These are phyloP conservation scores for Albatrellus ellisii DNA, from an alignment of 768 basidiomycete species.

Conservation along the genomic window DNA sequence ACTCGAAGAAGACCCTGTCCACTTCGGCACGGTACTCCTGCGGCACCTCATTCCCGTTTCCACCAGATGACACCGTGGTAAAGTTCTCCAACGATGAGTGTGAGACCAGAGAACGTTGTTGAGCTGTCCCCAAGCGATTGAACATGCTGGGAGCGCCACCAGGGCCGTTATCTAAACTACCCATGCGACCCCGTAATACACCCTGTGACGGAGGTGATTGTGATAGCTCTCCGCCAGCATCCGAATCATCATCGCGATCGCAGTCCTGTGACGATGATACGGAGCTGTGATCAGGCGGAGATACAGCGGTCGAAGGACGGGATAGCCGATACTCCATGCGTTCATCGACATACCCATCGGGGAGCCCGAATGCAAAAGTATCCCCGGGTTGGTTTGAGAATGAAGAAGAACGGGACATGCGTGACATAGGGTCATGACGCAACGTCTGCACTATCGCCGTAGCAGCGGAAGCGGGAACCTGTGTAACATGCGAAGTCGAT, in stretches of 20 bases:
- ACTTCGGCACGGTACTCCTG: conserved; percentile 73
- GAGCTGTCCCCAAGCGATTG: conserved; percentile 1
- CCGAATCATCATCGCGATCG: conserved; percentile 21
- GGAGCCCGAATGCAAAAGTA: conserved; percentile 20
- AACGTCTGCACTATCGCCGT: conserved; percentile 10
- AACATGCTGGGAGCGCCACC: conserved; percentile 1
- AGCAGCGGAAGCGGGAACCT: conserved; percentile 10
- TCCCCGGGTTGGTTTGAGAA: conserved; percentile 17
- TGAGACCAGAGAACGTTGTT: conserved; percentile 8
- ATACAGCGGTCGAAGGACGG: conserved; percentile 16
- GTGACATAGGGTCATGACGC: conserved; percentile 11
- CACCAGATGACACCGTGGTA: conserved; percentile 15
- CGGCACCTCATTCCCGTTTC: conserved; percentile 52
- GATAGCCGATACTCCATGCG: conserved; percentile 15
- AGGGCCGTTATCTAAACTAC: conserved; percentile 7
- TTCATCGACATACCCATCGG: conserved; percentile 15
- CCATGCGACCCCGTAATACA: conserved; percentile 11
- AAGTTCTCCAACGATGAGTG: conserved; percentile 18
- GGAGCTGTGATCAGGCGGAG: conserved; percentile 14
- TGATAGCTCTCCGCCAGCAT: conserved; percentile 4
- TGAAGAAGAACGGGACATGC: conserved; percentile 21
- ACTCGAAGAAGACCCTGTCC: conserved; percentile 85
- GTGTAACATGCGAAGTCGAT: conserved; percentile 14
- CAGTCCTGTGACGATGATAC: conserved; percentile 21
- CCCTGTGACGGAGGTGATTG: conserved; percentile 9